phyloP scores from a whole-genome alignment of 306 rosid genomes.

The Clitoria ternatea region DNA sequence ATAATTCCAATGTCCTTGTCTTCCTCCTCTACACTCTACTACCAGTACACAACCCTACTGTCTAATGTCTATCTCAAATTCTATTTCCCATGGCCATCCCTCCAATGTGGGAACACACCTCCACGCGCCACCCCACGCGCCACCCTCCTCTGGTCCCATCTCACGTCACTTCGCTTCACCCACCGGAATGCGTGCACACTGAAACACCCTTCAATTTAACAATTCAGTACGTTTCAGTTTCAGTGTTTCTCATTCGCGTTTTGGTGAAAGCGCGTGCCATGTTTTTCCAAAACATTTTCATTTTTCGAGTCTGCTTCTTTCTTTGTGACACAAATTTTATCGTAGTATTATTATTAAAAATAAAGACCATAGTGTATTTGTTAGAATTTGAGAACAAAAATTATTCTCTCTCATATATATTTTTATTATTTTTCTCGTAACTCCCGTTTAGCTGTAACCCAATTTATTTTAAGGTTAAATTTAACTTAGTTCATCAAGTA shows the following conservation, averaged over 20 bases:
- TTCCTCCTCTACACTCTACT: neutral
- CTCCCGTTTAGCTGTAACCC: too few relatives aligned
- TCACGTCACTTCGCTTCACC: slow-evolving; percentile 44
- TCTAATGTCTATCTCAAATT: neutral
- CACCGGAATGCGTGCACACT: slow-evolving; percentile 56
- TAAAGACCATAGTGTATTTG: too few relatives aligned
- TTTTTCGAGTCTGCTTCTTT: too few relatives aligned
- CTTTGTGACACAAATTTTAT: too few relatives aligned
- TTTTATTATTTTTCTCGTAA: too few relatives aligned
- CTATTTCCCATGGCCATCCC: slow-evolving; percentile 12
- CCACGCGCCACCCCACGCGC: slow-evolving; percentile 59
- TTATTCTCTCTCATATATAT: too few relatives aligned
- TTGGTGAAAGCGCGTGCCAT: slow-evolving; percentile 25
- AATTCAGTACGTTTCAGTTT: slow-evolving; percentile 32
- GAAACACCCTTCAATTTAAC: slow-evolving; percentile 26
- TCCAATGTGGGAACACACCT: neutral
- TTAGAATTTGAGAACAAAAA: too few relatives aligned
- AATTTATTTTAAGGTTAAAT: too few relatives aligned
- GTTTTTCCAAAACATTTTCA: neutral
- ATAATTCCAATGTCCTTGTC: slow-evolving; percentile 33
- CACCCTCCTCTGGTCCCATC: slow-evolving; percentile 19
- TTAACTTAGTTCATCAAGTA: too few relatives aligned
- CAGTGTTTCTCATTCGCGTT: slow-evolving; percentile 16
- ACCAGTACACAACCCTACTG: neutral
- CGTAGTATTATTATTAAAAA: too few relatives aligned